Percentiles rank a stretch among this genome's conserved stretches.
Evolutionary conservation across 495 filamentous ascomycete genomes (phyloP).

Genomic region (Friedmanniomyces simplex): DNA sequence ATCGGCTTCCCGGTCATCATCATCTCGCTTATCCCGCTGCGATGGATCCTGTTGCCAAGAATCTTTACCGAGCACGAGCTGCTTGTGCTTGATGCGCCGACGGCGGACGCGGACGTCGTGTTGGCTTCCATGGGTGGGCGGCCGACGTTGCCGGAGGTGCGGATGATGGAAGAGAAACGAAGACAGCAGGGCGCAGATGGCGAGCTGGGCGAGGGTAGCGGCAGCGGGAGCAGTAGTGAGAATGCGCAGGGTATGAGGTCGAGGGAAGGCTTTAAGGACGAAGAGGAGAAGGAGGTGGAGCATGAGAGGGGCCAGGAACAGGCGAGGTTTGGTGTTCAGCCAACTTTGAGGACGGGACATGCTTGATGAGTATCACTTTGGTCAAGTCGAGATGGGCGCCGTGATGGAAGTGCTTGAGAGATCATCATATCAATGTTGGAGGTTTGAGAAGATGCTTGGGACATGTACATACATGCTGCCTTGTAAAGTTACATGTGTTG

Average conservation of each 20-base stretch:
- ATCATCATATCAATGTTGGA: too few species aligned
- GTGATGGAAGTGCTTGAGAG: too few species aligned
- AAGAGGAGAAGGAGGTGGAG: constrained; percentile 15
- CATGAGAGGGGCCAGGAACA: background rate
- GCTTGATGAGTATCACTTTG: too few species aligned
- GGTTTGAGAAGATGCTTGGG: too few species aligned
- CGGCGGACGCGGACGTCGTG: constrained; percentile 23
- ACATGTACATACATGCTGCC: too few species aligned
- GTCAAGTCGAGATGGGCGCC: too few species aligned
- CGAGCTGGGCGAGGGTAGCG: constrained; percentile 1
- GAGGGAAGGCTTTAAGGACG: constrained; percentile 13
- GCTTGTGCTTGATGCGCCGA: constrained; percentile 51
- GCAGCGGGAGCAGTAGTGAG: constrained; percentile 5
- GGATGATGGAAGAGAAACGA: constrained; percentile 13
- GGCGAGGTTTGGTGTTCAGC: background rate
- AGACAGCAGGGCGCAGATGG: background rate
- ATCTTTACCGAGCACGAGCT: constrained; percentile 63
- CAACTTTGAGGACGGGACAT: constrained; percentile 11
- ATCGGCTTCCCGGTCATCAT: constrained; percentile 89
- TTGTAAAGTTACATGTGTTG: too few species aligned
- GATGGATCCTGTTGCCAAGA: constrained; percentile 61
- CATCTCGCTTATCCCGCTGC: constrained; percentile 63
- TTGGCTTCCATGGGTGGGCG: constrained; percentile 30
- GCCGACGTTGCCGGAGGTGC: constrained; percentile 24
- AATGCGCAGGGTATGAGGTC: constrained; percentile 3